Evolutionary conservation across 257 asterid species (phyloP), one percentile per base, ranked within the genome.

Genomic region (Lithospermum erythrorhizon): DNA sequence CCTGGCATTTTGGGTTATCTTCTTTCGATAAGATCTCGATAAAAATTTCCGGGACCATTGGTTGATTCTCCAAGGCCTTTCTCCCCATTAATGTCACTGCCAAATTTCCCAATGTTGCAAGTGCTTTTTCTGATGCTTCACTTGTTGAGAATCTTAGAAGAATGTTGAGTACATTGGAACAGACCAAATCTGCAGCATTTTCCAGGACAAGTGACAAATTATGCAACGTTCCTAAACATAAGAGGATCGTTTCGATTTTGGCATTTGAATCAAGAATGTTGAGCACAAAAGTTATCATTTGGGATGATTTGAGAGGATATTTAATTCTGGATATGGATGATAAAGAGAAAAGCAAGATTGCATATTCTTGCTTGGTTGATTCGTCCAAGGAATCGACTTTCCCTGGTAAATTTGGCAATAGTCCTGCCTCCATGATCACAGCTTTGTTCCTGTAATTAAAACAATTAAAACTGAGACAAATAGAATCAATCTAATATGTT

Each of bases 11-110:
- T 0, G 90, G 86, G 8, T 57, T 66, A 37, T 86, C 93, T 25
- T 91, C 98, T 88, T 90, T 82, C 6, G 88, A 70, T 85, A 86
- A n/a, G n/a, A n/a, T 80, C 79, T 91, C 95, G 15, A 91, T 81
- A 3, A 91, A 68, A 21, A 81, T 75, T 27, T 83, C 90, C 0
- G n/a, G n/a, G 57, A 88, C 83, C 65, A 59, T 62, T 0, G 77
- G 76, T 35, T 75, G 72, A 23, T 68, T 76, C 76, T 91, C 96
- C n/a, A 86, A 48, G 3, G 80, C 80, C 62, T 76, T 82, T 59
- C 83, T 75, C 25, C 98, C 98, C 0, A 71, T 57, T 63, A 58
- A 17, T 17, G 94, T 91, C 2, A 88, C 93, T 0, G 78, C 85
- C 66, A 91, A 25, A 69, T 85, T 91, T 3, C 88, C 94, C 20